Percentiles rank a stretch among this genome's conserved stretches.
phyloP scores from a whole-genome alignment of 116 monocot genomes.

The Posidonia oceanica region DNA sequence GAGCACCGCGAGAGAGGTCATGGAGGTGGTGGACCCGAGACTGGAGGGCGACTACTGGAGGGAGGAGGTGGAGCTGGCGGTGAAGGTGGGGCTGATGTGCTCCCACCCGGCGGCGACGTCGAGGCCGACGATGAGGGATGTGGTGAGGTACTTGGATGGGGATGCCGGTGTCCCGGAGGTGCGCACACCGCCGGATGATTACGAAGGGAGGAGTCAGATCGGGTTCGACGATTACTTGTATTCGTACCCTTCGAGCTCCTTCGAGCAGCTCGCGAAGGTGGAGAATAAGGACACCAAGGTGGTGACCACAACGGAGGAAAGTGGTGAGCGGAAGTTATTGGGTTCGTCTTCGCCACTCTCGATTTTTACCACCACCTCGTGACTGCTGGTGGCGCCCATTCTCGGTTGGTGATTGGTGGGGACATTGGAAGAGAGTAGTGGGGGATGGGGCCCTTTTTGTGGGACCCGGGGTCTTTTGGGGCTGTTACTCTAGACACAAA shows the following conservation, averaged over 20 bases:
- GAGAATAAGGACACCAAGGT: not conserved
- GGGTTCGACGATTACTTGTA: slow-evolving; percentile 43
- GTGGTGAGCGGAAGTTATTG: no score
- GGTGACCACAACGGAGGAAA: not conserved
- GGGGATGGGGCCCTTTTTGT: no score
- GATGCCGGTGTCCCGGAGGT: slow-evolving; percentile 17
- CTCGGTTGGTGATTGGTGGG: no score
- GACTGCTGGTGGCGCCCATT: no score
- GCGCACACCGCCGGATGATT: slow-evolving; percentile 11
- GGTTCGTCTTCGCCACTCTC: no score
- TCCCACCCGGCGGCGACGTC: slow-evolving; percentile 27
- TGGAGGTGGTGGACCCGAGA: slow-evolving; percentile 24
- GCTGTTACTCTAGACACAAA: no score
- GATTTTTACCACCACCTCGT: no score
- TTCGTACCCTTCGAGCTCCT: slow-evolving; percentile 41
- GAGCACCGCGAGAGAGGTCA: slow-evolving; percentile 10
- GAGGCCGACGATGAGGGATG: slow-evolving; percentile 46
- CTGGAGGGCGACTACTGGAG: slow-evolving; percentile 13
- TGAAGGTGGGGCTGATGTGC: slow-evolving; percentile 50
- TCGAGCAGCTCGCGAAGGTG: slow-evolving; percentile 28
- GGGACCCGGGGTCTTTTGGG: no score
- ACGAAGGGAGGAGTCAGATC: slow-evolving; percentile 5
- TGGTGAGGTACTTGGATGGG: slow-evolving; percentile 29
- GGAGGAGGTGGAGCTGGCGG: slow-evolving; percentile 28
- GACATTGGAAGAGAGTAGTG: no score